Evolutionary conservation across 352 stramenopile genomes (phyloP).

Genomic region (Pythium phragmiticola): DNA sequence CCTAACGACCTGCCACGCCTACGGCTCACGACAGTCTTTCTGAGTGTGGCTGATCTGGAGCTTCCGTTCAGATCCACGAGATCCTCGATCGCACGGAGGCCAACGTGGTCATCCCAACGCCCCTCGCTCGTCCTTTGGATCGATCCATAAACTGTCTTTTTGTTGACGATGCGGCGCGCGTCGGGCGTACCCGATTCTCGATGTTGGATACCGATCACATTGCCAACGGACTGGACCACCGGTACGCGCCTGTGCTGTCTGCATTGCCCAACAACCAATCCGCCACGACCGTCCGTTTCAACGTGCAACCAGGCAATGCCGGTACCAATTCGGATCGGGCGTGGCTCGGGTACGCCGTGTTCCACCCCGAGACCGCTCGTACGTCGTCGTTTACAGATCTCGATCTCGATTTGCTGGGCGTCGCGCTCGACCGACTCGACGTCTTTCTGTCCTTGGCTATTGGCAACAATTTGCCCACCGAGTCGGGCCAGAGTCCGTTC

Average conservation of each 20-base stretch:
- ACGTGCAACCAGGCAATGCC: not conserved
- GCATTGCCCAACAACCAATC: not conserved
- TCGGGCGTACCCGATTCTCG: not conserved
- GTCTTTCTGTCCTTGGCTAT: not conserved
- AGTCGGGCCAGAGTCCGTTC: not conserved
- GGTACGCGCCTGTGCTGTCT: not conserved
- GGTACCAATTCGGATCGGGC: not conserved
- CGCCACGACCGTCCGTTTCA: not conserved
- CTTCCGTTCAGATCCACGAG: not conserved
- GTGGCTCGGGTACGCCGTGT: constrained; percentile 11
- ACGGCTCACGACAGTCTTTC: not conserved
- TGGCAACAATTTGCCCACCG: constrained; percentile 1
- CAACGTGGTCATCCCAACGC: not conserved
- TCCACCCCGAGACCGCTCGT: not conserved
- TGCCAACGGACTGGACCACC: not conserved
- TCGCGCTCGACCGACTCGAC: not conserved
- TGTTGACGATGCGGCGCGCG: not conserved
- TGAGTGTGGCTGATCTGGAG: not conserved
- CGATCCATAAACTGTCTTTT: not conserved
- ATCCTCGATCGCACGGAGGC: not conserved
- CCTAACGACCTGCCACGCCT: not conserved
- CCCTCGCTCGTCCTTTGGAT: no score
- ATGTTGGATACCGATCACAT: not conserved
- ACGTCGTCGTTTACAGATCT: not conserved
- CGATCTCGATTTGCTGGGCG: not conserved